A percentile compares a stretch with the other conserved stretches of the same genome.
Evolutionary conservation across 2,329 filamentous ascomycete species (phyloP).

Genomic region (Colletotrichum sp.): DNA sequence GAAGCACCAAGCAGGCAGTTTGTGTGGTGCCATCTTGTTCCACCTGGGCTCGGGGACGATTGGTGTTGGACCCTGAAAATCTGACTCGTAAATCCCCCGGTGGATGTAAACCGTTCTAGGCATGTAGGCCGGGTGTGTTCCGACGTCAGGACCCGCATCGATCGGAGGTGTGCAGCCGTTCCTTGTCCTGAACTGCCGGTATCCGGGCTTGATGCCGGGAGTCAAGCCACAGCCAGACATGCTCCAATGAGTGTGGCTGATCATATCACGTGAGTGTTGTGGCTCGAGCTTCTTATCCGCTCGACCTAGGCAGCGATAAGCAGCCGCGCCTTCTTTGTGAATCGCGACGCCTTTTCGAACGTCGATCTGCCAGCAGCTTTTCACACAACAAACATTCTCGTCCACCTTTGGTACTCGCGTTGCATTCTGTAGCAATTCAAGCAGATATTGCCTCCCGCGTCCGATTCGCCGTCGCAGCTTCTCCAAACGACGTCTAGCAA

Average conservation of each 20-base stretch:
- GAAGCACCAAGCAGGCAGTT: not conserved
- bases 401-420: not conserved
- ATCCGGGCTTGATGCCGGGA: not conserved
- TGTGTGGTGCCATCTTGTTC: not conserved
- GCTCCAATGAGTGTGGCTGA: not conserved
- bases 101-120: not conserved
- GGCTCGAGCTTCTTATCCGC: not conserved
- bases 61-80: not conserved
- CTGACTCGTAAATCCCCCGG: not conserved
- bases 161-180: not conserved
- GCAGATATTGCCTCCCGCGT: fast-evolving
- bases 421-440: not conserved
- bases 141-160: not conserved
- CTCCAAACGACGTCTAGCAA: not conserved
- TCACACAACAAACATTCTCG: not conserved
- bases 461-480: not conserved
- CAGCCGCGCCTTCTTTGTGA: not conserved
- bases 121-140: not conserved
- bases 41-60: not conserved
- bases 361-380: not conserved
- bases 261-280: not conserved
- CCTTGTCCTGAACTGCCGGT: not conserved
- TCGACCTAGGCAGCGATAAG: not conserved
- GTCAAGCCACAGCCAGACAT: not conserved
- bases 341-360: not conserved